phyloP scores from a whole-genome alignment of 371 early-diverging fungal species.

The Apophysomyces ossiformis region DNA sequence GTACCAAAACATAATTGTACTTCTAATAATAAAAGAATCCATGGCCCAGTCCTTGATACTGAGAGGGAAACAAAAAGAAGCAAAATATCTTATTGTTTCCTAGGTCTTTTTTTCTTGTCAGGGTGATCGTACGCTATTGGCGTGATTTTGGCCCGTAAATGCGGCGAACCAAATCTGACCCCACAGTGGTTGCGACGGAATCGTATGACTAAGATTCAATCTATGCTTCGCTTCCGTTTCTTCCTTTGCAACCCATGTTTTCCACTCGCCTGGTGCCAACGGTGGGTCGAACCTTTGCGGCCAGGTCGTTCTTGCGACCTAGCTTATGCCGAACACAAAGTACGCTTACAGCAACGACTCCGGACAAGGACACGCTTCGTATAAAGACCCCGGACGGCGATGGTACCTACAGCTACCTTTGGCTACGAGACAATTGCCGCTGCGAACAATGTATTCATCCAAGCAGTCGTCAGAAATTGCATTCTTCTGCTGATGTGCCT shows the following conservation, averaged over 20 bases:
- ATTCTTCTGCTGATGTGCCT: constrained; percentile 77
- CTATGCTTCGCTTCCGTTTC: not conserved
- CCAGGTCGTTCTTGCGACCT: not conserved
- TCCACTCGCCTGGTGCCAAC: not conserved
- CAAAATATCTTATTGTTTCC: too few species aligned
- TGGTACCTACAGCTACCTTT: constrained; percentile 60
- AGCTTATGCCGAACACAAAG: constrained; percentile 3
- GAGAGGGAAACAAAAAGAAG: too few species aligned
- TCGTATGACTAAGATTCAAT: constrained; percentile 5
- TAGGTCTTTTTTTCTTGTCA: too few species aligned
- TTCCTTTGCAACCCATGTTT: not conserved
- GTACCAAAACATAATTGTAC: too few species aligned
- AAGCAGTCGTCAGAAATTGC: constrained; percentile 77
- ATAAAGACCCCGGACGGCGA: constrained; percentile 1
- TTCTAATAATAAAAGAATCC: too few species aligned
- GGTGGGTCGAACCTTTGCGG: not conserved
- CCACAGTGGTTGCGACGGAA: not conserved
- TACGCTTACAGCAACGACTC: not conserved
- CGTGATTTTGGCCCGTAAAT: not conserved
- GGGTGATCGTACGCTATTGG: too few species aligned
- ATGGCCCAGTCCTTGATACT: too few species aligned
- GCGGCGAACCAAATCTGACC: constrained; percentile 6
- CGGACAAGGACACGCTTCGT: not conserved
- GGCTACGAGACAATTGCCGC: constrained; percentile 87
- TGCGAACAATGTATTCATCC: constrained; percentile 79